Conservation (phyloP, 2,329 filamentous ascomycete genomes). For the Phyllosticta citribraziliensis region DNA sequence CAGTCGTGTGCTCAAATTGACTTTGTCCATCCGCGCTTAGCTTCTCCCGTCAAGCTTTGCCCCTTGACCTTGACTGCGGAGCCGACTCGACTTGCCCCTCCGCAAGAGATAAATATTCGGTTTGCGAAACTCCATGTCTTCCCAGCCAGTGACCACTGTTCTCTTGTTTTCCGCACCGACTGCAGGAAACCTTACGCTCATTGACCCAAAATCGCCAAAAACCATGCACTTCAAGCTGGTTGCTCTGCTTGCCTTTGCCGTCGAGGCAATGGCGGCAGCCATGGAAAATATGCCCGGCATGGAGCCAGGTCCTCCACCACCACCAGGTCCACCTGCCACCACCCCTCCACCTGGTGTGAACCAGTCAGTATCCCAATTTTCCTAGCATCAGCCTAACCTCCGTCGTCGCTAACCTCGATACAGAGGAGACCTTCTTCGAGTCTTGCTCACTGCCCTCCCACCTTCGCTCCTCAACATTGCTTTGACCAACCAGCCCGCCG, state of each 20-base stretch:
- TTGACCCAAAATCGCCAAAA: not conserved
- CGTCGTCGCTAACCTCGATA: not conserved
- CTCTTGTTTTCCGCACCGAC: not conserved
- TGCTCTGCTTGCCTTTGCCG: conserved; percentile 21
- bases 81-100: not conserved
- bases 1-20: not conserved
- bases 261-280: conserved; percentile 13
- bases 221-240: conserved; percentile 24
- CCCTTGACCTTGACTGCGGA: not conserved
- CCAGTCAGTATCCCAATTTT: not conserved
- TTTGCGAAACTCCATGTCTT: not conserved
- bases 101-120: not conserved
- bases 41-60: not conserved
- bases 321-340: not conserved
- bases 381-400: not conserved
- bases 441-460: conserved; percentile 37
- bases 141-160: not conserved
- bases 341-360: not conserved
- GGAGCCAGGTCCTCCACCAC: too few relatives aligned
- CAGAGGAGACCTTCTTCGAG: conserved; percentile 7
- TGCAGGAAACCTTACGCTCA: not conserved
- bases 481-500: conserved; percentile 32
- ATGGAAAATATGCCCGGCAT: not conserved
- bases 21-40: not conserved
- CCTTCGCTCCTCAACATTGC: conserved; percentile 30